Evolutionary conservation across 2,329 filamentous ascomycete species (phyloP).

Genomic region (Stenocarpella maydis): DNA sequence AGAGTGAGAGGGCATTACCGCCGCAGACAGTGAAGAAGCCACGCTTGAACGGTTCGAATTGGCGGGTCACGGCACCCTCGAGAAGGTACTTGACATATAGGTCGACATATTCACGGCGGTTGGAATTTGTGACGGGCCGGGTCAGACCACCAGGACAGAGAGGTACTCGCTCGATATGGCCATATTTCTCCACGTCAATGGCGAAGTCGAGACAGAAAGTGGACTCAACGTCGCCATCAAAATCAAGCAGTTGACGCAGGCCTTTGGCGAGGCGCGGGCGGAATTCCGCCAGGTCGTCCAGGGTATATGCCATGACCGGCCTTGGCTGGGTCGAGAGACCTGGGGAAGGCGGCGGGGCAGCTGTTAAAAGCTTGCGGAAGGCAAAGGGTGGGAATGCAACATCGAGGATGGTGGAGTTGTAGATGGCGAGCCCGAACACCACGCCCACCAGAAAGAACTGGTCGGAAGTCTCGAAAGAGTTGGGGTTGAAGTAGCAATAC

Average conservation of each 20-base stretch:
- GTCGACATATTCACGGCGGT: slow-evolving; percentile 86
- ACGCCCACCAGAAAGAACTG: slow-evolving; percentile 92
- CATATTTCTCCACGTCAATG: slow-evolving; percentile 79
- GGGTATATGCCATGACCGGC: slow-evolving; percentile 73
- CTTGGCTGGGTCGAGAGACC: slow-evolving; percentile 65
- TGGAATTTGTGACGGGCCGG: slow-evolving; percentile 81
- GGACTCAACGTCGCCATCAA: slow-evolving; percentile 81
- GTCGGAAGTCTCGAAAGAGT: slow-evolving; percentile 88
- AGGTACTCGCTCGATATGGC: slow-evolving; percentile 69
- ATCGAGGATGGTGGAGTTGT: slow-evolving; percentile 93
- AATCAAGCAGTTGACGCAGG: slow-evolving; percentile 79
- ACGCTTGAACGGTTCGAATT: slow-evolving; percentile 93
- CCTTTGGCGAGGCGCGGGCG: slow-evolving; percentile 79
- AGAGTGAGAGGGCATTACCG: slow-evolving; percentile 86
- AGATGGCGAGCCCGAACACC: slow-evolving; percentile 87
- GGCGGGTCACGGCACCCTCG: slow-evolving; percentile 77
- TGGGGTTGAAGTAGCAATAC: slow-evolving; percentile 93
- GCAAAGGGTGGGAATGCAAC: slow-evolving; percentile 87
- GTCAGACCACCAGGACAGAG: slow-evolving; percentile 78
- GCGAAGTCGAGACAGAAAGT: slow-evolving; percentile 87
- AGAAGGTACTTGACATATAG: slow-evolving; percentile 83
- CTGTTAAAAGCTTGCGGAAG: slow-evolving; percentile 85
- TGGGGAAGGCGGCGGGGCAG: slow-evolving; percentile 69
- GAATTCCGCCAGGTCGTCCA: slow-evolving; percentile 86
- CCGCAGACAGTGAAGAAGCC: slow-evolving; percentile 94